phyloP scores from a whole-genome alignment of 2,329 filamentous ascomycete species.

The Colletotrichum coccodes region DNA sequence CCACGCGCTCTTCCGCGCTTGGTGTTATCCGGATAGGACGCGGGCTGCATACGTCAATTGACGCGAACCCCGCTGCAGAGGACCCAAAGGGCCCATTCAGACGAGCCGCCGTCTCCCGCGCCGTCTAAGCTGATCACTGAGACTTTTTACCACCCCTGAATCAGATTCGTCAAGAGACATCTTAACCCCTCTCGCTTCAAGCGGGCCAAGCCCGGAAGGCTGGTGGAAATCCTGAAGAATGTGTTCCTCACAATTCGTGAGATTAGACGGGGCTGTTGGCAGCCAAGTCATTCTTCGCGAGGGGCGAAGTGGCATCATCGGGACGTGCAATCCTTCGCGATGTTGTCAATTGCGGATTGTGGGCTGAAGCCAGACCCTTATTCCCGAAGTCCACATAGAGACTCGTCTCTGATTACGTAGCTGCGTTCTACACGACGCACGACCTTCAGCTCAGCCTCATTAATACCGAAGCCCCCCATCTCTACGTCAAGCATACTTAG shows the following conservation, averaged over 20 bases:
- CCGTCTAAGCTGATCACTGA: slow-evolving; percentile 18
- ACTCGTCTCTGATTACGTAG: slow-evolving; percentile 22
- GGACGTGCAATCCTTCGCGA: neutral
- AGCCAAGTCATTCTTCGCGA: slow-evolving; percentile 6
- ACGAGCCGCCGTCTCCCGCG: slow-evolving; percentile 21
- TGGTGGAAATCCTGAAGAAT: slow-evolving; percentile 1
- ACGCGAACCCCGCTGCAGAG: slow-evolving; percentile 15
- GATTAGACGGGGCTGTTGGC: slow-evolving; percentile 3
- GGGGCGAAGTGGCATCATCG: neutral
- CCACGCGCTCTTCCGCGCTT: slow-evolving; percentile 5
- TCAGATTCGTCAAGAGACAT: slow-evolving; percentile 18
- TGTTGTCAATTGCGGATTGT: slow-evolving; percentile 5
- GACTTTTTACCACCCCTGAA: slow-evolving; percentile 24
- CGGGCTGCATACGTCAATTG: slow-evolving; percentile 14
- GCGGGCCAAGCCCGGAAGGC: neutral
- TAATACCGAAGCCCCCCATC: neutral
- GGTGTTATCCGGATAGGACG: neutral
- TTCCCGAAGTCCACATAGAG: neutral
- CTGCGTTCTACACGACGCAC: slow-evolving; percentile 2
- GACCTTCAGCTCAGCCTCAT: neutral
- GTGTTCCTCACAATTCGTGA: slow-evolving; percentile 15
- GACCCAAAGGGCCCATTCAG: slow-evolving; percentile 7
- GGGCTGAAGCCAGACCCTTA: neutral
- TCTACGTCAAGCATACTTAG: neutral
- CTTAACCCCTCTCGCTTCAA: neutral